Evolutionary conservation across 768 basidiomycete genomes (phyloP), one percentile per base, ranked within the genome.

Genomic region (Psilocybe azurescens): DNA sequence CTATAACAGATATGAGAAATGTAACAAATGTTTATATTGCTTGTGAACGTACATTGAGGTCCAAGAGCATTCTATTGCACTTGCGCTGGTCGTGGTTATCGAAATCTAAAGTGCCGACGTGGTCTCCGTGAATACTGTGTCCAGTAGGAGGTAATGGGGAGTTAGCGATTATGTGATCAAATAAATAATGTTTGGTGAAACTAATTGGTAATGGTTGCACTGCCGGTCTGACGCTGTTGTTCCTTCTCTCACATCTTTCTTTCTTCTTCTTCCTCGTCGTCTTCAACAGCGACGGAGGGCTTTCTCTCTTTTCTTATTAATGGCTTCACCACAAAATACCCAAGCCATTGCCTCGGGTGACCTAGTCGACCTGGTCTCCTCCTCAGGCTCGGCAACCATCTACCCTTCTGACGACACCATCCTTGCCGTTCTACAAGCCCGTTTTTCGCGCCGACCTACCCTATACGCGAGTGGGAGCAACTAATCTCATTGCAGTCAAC

Each of bases 361-460:
- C 80, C 85, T 94, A 55, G 78, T 84, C 58, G 88, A 90, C 80
- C 87, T 94, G 68, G 86, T 91, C 59, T 87, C 90, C 3, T 81
- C 89, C 28, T 87, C 88, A n/a, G 80, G 82, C 56, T 78, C 88
- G 47, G 84, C 88, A 29, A 91, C 89, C 44, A 85, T 95, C 73
- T 90, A 93, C 76, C 96, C 95, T 20, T 87, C 88, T 62, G 91
- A 94, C 79, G 95, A 98, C 74, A 80, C 87, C 63, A 80, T 97
- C 71, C 83, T 95, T 70, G 75, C 86, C 62, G 87, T 90, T 66
- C 88, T 97, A 58, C 88, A 94, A 67, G 79, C 90, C 60, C 91
- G 96, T n/a, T 70, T 95, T 95, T 68, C 91, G 95, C 49, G 84
- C 87, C 7, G 95, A 97, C 75, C 77, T 91, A 51, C 91, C 94